Percentiles rank a stretch among this genome's conserved stretches.
phyloP scores from a whole-genome alignment of 148 eudicot genomes.

The Rhododendron mucronatum region DNA sequence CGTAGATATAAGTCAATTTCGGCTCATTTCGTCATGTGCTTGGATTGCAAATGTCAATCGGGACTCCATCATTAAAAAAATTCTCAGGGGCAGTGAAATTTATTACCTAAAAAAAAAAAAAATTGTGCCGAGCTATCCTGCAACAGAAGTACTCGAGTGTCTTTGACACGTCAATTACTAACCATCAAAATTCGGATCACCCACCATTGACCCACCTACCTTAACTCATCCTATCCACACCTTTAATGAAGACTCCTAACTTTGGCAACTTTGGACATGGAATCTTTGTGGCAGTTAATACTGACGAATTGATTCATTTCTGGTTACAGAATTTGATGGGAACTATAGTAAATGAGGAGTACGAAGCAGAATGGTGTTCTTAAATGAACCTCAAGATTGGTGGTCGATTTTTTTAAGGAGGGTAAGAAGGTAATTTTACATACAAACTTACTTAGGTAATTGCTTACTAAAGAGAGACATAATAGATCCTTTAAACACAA shows the following conservation, averaged over 20 bases:
- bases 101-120: not conserved
- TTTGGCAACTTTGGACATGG: not conserved
- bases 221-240: not conserved
- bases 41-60: not conserved
- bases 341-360: not conserved
- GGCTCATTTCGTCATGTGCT: not conserved
- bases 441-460: too few relatives aligned
- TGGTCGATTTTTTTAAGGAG: not conserved
- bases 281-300: not conserved
- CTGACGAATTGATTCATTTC: not conserved
- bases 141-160: not conserved
- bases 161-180: not conserved
- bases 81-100: not conserved
- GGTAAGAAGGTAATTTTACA: too few relatives aligned
- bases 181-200: not conserved
- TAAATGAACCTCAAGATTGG: not conserved
- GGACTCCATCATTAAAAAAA: too few relatives aligned
- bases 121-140: not conserved
- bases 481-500: too few relatives aligned
- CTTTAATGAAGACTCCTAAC: not conserved
- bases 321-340: not conserved
- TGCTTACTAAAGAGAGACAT: too few relatives aligned
- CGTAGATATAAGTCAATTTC: too few relatives aligned
- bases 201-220: not conserved
- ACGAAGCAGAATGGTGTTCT: not conserved